Evolutionary conservation across 345 rosid genomes (phyloP), one percentile per base, ranked within the genome.

Genomic region (Acer yangbiense): DNA sequence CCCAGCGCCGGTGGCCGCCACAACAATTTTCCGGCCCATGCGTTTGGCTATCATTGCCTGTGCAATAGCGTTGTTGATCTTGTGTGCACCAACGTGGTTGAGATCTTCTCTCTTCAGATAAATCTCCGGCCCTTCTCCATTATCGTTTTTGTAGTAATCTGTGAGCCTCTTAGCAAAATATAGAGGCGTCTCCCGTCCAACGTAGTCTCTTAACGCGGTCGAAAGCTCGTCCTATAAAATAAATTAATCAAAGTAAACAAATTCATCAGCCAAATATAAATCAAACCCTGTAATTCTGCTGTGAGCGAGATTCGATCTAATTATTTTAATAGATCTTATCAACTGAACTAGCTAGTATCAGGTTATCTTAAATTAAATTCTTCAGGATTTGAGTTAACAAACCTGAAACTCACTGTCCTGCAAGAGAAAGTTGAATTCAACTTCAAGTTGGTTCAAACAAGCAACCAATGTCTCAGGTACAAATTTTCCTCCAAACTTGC

Each of bases 21-120:
- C 85, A 7, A 95, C 83, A 46, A 23, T 74, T 65, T 25, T 85
- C 65, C 87, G 78, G 23, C 94, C 98, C 85, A 95, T 81, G 41
- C 93, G 89, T 74, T 89, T 88, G 67, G 98, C 97, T 8, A 95
- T 84, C 92, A 95, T 90, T 0, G 93, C 94, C 76, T 93, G 98
- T 6, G 88, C 98, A 0, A 93, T 80, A n/a, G 98, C 93, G 68
- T 95, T 95, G 78, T 95, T 95, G 72, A 90, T 88, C 83, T 91
- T 93, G 81, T 95, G 97, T 7, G 98, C 88, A 5, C 98, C 98
- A 2, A 81, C 13, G 43, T 93, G 98, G 84, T 79, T 88, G 17
- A 95, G 93, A 82, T 95, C 98, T 77, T 93, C 98, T 65, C 98
- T 86, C 77, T 95, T 95, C 27, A 95, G 77, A 80, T 89, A 95